Conservation (phyloP, 31 red algal genomes). For the Asparagopsis taxiformis region DNA sequence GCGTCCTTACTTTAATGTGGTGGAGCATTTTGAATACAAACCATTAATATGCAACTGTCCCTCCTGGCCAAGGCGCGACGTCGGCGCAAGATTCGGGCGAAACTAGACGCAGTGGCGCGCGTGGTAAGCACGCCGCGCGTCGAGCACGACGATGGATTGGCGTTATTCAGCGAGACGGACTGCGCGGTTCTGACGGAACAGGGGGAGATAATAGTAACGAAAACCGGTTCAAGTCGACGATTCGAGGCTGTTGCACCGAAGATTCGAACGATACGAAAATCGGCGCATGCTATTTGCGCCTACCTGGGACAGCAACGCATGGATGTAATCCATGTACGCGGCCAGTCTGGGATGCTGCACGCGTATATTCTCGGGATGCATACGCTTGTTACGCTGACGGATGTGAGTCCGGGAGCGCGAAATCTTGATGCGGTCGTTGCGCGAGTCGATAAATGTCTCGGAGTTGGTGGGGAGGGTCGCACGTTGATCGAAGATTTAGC, state of each 20-base stretch:
- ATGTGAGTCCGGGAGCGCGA: slow-evolving; percentile 4
- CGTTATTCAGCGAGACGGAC: slow-evolving; percentile 3
- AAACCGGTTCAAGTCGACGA: background rate
- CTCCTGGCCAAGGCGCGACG: slow-evolving; percentile 21
- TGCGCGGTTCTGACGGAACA: slow-evolving; percentile 11
- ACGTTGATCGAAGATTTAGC: slow-evolving; percentile 5
- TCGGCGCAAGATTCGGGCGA: slow-evolving; percentile 20
- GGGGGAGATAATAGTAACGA: slow-evolving; percentile 12
- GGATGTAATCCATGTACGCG: slow-evolving; percentile 8
- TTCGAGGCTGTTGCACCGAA: slow-evolving; percentile 16
- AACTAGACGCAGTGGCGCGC: slow-evolving; percentile 17
- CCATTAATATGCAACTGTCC: slow-evolving; percentile 13
- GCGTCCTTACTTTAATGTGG: too few species aligned
- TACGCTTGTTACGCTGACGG: slow-evolving; percentile 9
- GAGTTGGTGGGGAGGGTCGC: slow-evolving; percentile 7
- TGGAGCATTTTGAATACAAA: too few species aligned
- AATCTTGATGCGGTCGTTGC: slow-evolving; percentile 10
- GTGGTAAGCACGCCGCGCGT: slow-evolving; percentile 2
- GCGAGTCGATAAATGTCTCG: slow-evolving; percentile 2
- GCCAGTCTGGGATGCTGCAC: slow-evolving; percentile 3
- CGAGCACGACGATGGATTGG: background rate
- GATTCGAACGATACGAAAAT: background rate
- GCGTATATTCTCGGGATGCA: slow-evolving; percentile 11
- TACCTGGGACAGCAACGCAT: background rate
- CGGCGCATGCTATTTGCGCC: background rate